phyloP scores from a whole-genome alignment of 768 basidiomycete species.

The Tricholoma terreum region DNA sequence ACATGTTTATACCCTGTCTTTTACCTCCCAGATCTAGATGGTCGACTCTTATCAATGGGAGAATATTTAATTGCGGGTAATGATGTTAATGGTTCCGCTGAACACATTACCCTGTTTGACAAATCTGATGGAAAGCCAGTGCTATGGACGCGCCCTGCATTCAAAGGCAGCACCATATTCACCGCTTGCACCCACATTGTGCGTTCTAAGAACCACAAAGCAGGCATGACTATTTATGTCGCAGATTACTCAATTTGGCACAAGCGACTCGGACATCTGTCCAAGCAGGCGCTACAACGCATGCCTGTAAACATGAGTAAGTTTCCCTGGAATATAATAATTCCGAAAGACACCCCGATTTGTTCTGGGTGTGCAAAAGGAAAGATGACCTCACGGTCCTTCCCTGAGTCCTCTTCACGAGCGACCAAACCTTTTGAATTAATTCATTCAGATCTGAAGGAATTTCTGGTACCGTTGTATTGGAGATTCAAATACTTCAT shows the following conservation, averaged over 20 bases:
- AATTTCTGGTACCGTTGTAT: conserved; percentile 16
- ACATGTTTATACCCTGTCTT: not conserved
- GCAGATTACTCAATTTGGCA: conserved; percentile 10
- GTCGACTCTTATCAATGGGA: not conserved
- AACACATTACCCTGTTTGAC: not conserved
- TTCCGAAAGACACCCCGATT: not conserved
- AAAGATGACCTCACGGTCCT: conserved; percentile 13
- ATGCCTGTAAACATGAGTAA: not conserved
- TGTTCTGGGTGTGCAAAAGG: conserved; percentile 17
- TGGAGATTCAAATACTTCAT: conserved; percentile 14
- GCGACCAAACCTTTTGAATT: conserved; percentile 13
- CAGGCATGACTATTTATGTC: not conserved
- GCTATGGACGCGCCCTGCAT: not conserved
- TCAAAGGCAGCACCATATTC: not conserved
- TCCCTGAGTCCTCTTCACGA: conserved; percentile 7
- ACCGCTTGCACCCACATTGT: not conserved
- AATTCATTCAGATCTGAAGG: conserved; percentile 22
- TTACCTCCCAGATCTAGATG: not conserved
- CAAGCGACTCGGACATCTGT: conserved; percentile 13
- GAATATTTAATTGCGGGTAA: not conserved
- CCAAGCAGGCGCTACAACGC: conserved; percentile 6
- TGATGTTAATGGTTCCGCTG: not conserved
- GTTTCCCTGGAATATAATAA: conserved; percentile 1
- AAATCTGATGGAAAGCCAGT: not conserved
- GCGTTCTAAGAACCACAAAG: not conserved